phyloP scores from a whole-genome alignment of 176 grass and related monocot species.

The Cenchrus fungigraminus region DNA sequence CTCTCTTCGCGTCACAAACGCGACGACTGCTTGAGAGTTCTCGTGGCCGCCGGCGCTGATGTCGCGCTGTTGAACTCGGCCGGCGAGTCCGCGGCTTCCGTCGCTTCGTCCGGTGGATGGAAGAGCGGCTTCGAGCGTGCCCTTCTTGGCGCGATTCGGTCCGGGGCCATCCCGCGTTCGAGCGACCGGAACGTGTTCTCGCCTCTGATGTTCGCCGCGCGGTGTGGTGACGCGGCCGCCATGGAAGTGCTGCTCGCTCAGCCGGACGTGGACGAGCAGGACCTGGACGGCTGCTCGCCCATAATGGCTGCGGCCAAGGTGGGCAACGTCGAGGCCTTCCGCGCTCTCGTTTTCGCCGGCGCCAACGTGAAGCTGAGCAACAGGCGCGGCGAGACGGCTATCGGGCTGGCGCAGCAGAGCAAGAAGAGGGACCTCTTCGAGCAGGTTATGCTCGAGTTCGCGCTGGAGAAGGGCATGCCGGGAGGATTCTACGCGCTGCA shows the following conservation, averaged over 20 bases:
- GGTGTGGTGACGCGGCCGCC: constrained; percentile 54
- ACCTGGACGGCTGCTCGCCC: constrained; percentile 67
- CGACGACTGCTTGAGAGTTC: constrained; percentile 74
- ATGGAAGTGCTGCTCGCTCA: constrained; percentile 64
- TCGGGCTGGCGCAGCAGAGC: constrained; percentile 70
- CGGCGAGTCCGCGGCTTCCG: constrained; percentile 49
- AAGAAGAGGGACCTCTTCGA: constrained; percentile 87
- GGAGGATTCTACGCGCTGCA: constrained; percentile 83
- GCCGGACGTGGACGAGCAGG: constrained; percentile 65
- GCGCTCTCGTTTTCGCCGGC: constrained; percentile 72
- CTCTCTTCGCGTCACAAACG: constrained; percentile 55
- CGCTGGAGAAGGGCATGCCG: constrained; percentile 82
- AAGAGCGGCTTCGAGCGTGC: constrained; percentile 49
- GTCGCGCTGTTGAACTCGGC: constrained; percentile 63
- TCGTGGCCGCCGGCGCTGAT: constrained; percentile 65
- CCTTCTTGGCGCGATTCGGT: constrained; percentile 52
- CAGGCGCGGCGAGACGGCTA: constrained; percentile 58
- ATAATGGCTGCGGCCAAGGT: constrained; percentile 66
- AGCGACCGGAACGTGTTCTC: constrained; percentile 70
- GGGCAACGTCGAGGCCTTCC: constrained; percentile 75
- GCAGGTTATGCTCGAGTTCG: constrained; percentile 93
- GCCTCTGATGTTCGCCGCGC: constrained; percentile 57
- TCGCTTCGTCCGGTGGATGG: constrained; percentile 62
- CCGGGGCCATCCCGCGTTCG: constrained; percentile 60
- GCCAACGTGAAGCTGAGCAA: constrained; percentile 70